Evolutionary conservation across 2,329 filamentous ascomycete genomes (phyloP).

Genomic region (Didymella pinodella): DNA sequence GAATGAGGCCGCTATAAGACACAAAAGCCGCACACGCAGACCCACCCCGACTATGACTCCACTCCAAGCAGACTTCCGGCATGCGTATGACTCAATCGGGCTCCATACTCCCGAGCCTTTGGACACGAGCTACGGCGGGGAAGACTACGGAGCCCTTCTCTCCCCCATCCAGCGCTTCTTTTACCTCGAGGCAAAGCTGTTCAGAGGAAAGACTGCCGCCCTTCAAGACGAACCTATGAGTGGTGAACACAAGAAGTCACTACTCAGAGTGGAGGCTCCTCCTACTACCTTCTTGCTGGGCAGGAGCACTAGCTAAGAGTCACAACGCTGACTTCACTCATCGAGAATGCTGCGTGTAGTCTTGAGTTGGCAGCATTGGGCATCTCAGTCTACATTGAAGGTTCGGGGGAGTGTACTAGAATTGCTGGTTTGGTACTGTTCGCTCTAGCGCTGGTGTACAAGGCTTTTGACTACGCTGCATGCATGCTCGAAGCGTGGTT

Average conservation of each 20-base stretch:
- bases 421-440: neutral
- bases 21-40: neutral
- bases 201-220: neutral
- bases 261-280: neutral
- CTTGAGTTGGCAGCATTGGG: neutral
- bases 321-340: neutral
- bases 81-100: neutral
- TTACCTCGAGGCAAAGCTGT: neutral
- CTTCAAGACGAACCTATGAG: neutral
- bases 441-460: neutral
- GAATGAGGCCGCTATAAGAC: neutral
- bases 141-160: neutral
- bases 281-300: neutral
- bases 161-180: neutral
- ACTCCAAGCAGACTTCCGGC: neutral
- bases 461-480: neutral
- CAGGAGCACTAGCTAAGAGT: neutral
- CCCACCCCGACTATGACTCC: neutral
- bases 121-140: neutral
- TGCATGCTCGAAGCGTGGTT: constrained; percentile 5
- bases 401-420: neutral
- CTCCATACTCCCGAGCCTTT: neutral
- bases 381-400: neutral
- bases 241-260: neutral
- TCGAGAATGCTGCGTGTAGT: neutral